Evolutionary conservation across 805 yeast genomes (phyloP), one percentile per base, ranked within the genome.

Genomic region (Martiniozyma abietophila): DNA sequence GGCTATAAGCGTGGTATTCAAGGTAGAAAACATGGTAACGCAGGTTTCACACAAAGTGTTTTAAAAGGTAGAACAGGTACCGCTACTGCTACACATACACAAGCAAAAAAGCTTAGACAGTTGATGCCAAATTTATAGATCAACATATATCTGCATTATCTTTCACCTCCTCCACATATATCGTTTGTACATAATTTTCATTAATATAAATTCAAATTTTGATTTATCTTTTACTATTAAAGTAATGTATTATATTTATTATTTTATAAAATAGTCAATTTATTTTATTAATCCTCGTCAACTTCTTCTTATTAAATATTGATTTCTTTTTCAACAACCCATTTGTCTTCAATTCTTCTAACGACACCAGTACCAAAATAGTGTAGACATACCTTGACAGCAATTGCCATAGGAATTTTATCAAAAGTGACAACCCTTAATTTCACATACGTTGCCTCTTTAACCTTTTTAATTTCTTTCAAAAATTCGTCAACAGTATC

Each of bases 11-110:
- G 84, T 52, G 88, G 69, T 42, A 74, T 76, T 47, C 80, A 94
- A 15, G 94, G 95, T 8, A 74, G 95, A 62, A 80, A 82, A 45
- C 96, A 88, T 55, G 96, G 96, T 32, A 88, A 88, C 51, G 83
- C 86, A 2, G 88, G 95, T 16, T 88, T 92, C 80, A 69, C 86
- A 21, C 62, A 71, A 26, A 67, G 76, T 33, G 65, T 71, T 18
- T 59, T 80, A 49, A 63, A 72, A 40, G 68, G 67, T 47, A 65
- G 80, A 57, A 71, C 75, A 44, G 80, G 74, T 20, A 79, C 67
- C 45, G 72, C 67, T 6, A 53, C 59, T 46, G 83, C 76, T 25
- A 65, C 59, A 20, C 61, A 65, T 17, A 61, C 66, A 17, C 85
- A 80, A 50, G 62, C 71, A 32, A 72, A 71, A 49, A 78, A 74